A percentile compares a stretch with the other conserved stretches of the same genome.
phyloP scores from a whole-genome alignment of 2,329 filamentous ascomycete genomes.

The Ambrosiella beaveri region DNA sequence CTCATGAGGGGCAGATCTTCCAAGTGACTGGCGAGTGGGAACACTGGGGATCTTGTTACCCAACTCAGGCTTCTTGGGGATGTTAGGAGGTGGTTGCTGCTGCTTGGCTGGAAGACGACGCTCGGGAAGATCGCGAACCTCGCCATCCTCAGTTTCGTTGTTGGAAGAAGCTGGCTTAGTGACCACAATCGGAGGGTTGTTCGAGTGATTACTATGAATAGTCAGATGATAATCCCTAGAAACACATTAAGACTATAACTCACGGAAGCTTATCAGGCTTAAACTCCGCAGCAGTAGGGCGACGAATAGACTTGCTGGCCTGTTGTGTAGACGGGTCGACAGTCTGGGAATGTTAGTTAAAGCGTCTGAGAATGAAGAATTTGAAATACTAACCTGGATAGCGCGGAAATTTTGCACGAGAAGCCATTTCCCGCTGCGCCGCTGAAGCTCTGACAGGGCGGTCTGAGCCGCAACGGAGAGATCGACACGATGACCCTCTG shows the following conservation, averaged over 20 bases:
- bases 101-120: slow-evolving; percentile 18
- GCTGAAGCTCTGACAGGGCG: slow-evolving; percentile 51
- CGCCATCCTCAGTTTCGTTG: slow-evolving; percentile 51
- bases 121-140: slow-evolving; percentile 28
- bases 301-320: slow-evolving; percentile 26
- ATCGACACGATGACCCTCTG: slow-evolving; percentile 48
- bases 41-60: not conserved
- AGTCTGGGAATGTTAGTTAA: slow-evolving; percentile 13
- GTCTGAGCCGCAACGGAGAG: slow-evolving; percentile 57
- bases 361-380: not conserved
- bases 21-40: not conserved
- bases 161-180: slow-evolving; percentile 13
- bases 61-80: slow-evolving; percentile 10
- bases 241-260: slow-evolving; percentile 14
- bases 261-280: slow-evolving; percentile 32
- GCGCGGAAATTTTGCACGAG: slow-evolving; percentile 56
- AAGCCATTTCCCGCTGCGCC: slow-evolving; percentile 50
- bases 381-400: slow-evolving; percentile 33
- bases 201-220: not conserved
- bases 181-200: not conserved
- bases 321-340: not conserved
- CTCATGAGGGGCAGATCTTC: not conserved
- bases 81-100: slow-evolving; percentile 14
- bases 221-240: slow-evolving; percentile 10
- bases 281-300: slow-evolving; percentile 46